phyloP scores from a whole-genome alignment of 2,329 filamentous ascomycete genomes.

The Diaporthe citri region DNA sequence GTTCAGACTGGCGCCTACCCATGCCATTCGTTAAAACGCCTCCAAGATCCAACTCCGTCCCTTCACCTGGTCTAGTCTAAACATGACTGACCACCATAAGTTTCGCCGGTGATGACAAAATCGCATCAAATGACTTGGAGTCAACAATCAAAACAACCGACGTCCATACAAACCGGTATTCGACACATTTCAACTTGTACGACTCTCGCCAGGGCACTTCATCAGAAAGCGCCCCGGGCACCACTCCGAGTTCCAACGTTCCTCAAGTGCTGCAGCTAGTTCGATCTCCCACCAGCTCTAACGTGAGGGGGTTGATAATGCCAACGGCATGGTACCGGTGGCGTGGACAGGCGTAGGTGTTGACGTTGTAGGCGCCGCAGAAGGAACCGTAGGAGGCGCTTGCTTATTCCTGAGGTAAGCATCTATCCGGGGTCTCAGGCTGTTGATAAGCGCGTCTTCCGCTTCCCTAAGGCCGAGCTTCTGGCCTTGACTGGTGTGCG shows the following conservation, averaged over 20 bases:
- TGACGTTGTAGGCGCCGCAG: background rate
- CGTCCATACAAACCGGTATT: background rate
- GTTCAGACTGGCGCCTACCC: background rate
- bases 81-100: background rate
- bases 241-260: background rate
- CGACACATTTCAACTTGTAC: background rate
- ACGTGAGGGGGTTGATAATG: background rate
- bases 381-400: background rate
- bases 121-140: no score
- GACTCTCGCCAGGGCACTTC: background rate
- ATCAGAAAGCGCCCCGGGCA: no score
- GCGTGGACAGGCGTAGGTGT: slow-evolving; percentile 1
- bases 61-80: background rate
- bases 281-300: background rate
- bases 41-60: background rate
- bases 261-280: background rate
- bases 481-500: slow-evolving; percentile 44
- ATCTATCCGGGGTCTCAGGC: slow-evolving; percentile 24
- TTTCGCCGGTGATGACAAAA: background rate
- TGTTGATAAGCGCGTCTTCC: slow-evolving; percentile 49
- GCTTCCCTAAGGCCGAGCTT: slow-evolving; percentile 48
- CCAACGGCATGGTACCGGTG: background rate
- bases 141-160: background rate
- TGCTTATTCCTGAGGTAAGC: slow-evolving; percentile 7
- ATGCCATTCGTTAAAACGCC: slow-evolving; percentile 16